Base-by-base conservation (phyloP, 2,329 filamentous ascomycete genomes). In the Intubia oerlemansii region DNA sequence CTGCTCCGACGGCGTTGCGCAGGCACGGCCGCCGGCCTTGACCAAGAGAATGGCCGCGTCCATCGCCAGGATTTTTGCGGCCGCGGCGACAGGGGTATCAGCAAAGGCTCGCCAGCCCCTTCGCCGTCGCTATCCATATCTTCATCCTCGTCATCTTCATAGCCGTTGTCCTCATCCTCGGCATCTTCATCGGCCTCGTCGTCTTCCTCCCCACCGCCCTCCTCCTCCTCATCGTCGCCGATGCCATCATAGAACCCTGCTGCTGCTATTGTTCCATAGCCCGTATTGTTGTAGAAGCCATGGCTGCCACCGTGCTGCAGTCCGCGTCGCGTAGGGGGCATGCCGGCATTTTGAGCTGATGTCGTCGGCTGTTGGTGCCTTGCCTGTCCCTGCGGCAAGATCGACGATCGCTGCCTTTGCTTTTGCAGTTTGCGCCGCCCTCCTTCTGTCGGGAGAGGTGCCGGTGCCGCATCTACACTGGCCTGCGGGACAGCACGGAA, bases 401-500 rank as follows among this genome's bases (percentile, higher is more conserved):
- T n/a, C n/a, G n/a, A n/a, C n/a, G n/a, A n/a, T n/a, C n/a, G n/a
- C n/a, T n/a, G n/a, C n/a, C n/a, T n/a, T n/a, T n/a, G n/a, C n/a
- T n/a, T n/a, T n/a, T n/a, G n/a, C n/a, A n/a, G n/a, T n/a, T n/a
- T n/a, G n/a, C n/a, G n/a, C n/a, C n/a, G n/a, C n/a, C 17, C 23
- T 17, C 14, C 17, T 21, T 24, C 21, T 8, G 17, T 20, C 20
- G 20, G 15, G 17, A 10, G 5, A 19, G n/a, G 20, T 6, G 16
- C 30, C 1, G 17, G 17, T 12, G 13, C 7, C 25, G 32, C 25
- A 23, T 27, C 14, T 25, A 21, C 5, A 31, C 17, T 22, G 10
- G 29, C 25, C 15, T 28, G 28, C 24, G 29, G 27, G 12, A 74
- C 65, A 34, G 68, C 69, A 35, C 68, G 65, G 48, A 69, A 75